phyloP scores from a whole-genome alignment of 2,329 filamentous ascomycete species.

The Orbilia blumenaviensis region DNA sequence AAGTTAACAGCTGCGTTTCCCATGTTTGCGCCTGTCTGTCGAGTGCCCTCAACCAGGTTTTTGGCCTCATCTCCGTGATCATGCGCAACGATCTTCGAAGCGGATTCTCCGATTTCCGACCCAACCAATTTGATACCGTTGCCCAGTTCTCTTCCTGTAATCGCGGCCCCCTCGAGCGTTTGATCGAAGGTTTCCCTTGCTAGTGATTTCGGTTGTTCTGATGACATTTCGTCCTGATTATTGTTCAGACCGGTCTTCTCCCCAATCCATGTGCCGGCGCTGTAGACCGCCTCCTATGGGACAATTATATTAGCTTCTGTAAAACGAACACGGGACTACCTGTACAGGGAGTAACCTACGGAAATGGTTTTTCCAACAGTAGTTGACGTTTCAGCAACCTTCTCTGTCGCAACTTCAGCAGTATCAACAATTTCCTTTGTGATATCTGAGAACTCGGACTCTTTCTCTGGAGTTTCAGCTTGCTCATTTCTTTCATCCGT shows the following conservation, averaged over 20 bases:
- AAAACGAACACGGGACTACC: no score
- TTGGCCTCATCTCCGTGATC: slow-evolving; percentile 54
- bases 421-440: slow-evolving; percentile 45
- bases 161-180: slow-evolving; percentile 45
- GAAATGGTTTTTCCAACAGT: slow-evolving; percentile 47
- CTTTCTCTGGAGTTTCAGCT: slow-evolving; percentile 26
- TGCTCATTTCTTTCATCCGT: slow-evolving; percentile 39
- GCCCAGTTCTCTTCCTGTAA: slow-evolving; percentile 28
- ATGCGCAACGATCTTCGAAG: slow-evolving; percentile 46
- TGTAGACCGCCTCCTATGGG: slow-evolving; percentile 43
- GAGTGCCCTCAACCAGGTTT: slow-evolving; percentile 45
- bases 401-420: slow-evolving; percentile 46
- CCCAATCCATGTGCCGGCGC: slow-evolving; percentile 55
- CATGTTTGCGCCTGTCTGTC: slow-evolving; percentile 45
- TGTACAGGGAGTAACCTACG: slow-evolving; percentile 8
- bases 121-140: slow-evolving; percentile 42
- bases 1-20: slow-evolving; percentile 36
- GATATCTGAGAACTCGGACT: slow-evolving; percentile 49
- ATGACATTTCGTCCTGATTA: not conserved
- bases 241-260: slow-evolving; percentile 48
- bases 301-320: no score
- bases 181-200: slow-evolving; percentile 51
- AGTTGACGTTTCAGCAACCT: slow-evolving; percentile 48
- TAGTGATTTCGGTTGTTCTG: slow-evolving; percentile 40
- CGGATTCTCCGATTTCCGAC: slow-evolving; percentile 43